Percentiles rank a stretch among this genome's conserved stretches.
Evolutionary conservation across 331 rosid genomes (phyloP).

Genomic region (Malus hybrid): DNA sequence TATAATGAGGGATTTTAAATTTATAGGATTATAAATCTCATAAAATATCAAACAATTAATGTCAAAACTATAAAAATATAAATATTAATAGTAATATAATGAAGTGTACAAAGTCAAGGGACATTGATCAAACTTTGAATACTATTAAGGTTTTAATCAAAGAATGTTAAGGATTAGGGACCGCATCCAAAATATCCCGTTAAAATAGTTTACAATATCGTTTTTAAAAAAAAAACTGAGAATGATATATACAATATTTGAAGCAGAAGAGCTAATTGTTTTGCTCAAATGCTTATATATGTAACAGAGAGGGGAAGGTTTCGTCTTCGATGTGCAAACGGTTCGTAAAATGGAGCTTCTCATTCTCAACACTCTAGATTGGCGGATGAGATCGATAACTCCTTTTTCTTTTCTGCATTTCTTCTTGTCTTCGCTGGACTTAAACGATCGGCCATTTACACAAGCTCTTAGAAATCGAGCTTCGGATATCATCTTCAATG

Average conservation of each 20-base stretch:
- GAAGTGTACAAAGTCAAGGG: too few relatives aligned
- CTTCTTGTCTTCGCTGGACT: slow-evolving; percentile 37
- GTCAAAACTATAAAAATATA: too few relatives aligned
- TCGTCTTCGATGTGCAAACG: slow-evolving; percentile 33
- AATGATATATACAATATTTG: background rate
- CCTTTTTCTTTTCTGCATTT: slow-evolving; percentile 62
- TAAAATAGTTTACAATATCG: background rate
- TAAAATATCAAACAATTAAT: too few relatives aligned
- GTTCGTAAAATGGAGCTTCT: slow-evolving; percentile 58
- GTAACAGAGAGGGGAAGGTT: slow-evolving; percentile 46
- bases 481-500: slow-evolving; percentile 48
- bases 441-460: slow-evolving; percentile 26
- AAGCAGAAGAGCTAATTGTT: background rate
- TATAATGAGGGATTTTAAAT: too few relatives aligned
- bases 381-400: slow-evolving; percentile 73
- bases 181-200: too few relatives aligned
- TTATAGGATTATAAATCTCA: too few relatives aligned
- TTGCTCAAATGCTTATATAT: background rate
- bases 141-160: too few relatives aligned
- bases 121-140: too few relatives aligned
- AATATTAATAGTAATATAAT: too few relatives aligned
- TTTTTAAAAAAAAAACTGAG: background rate
- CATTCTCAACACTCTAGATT: slow-evolving; percentile 51
- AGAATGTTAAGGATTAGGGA: too few relatives aligned
- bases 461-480: slow-evolving; percentile 48